phyloP scores from a whole-genome alignment of 2,329 filamentous ascomycete species.

The Colletotrichum sp. region DNA sequence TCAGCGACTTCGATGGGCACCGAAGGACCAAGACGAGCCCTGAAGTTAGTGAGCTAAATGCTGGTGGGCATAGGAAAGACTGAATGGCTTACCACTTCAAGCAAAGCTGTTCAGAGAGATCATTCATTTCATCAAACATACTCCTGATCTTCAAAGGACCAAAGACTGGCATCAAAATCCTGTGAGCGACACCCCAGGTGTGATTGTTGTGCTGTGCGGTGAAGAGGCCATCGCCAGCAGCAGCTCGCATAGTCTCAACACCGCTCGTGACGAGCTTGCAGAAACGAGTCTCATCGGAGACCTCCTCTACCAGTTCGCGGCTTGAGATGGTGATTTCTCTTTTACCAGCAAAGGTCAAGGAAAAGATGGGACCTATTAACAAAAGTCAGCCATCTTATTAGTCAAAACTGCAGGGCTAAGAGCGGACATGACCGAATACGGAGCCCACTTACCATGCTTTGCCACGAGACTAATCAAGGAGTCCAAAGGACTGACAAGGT shows the following conservation, averaged over 20 bases:
- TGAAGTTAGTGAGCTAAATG: not conserved
- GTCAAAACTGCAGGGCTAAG: not conserved
- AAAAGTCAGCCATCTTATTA: not conserved
- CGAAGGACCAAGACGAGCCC: slow-evolving; percentile 45
- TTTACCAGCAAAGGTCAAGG: not conserved
- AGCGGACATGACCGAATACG: not conserved
- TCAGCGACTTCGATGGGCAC: slow-evolving; percentile 57
- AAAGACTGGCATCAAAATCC: slow-evolving; percentile 71
- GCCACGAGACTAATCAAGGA: not conserved
- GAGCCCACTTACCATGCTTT: not conserved
- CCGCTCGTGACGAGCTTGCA: not conserved
- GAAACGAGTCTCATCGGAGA: not conserved
- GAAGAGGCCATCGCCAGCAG: not conserved
- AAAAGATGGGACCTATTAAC: not conserved
- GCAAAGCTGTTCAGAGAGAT: slow-evolving; percentile 55
- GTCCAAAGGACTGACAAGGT: not conserved
- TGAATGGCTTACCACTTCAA: slow-evolving; percentile 55
- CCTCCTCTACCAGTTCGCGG: not conserved
- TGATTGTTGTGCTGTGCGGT: not conserved
- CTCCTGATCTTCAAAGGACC: slow-evolving; percentile 68
- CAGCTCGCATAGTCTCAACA: not conserved
- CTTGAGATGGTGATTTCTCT: not conserved
- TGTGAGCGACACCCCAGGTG: slow-evolving; percentile 58
- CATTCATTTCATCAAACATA: slow-evolving; percentile 61
- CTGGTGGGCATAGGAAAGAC: not conserved